phyloP scores from a whole-genome alignment of 1,284 basidiomycete genomes.

The Mycosarcoma maydis region DNA sequence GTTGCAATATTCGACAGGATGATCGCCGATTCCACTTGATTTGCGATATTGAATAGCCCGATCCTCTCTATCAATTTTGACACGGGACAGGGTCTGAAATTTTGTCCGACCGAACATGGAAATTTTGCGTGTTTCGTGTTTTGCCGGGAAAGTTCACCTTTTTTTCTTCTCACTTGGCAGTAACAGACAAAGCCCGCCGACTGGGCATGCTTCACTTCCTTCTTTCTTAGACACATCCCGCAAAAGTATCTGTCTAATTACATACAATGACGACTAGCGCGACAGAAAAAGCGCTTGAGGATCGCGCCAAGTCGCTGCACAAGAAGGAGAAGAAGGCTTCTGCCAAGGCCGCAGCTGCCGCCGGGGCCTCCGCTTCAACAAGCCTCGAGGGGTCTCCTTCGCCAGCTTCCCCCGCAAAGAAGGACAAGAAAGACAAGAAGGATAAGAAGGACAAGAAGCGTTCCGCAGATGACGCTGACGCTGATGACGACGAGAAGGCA shows the following conservation, averaged over 20 bases:
- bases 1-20: constrained; percentile 15
- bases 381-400: constrained; percentile 27
- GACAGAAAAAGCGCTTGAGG: constrained; percentile 47
- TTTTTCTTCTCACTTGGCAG: constrained; percentile 1
- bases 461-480: constrained; percentile 46
- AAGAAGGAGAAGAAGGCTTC: constrained; percentile 65
- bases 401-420: constrained; percentile 33
- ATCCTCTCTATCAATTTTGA: neutral
- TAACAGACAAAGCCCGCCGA: too few relatives aligned
- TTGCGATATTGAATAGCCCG: neutral
- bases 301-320: constrained; percentile 47
- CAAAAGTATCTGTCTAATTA: neutral
- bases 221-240: too few relatives aligned
- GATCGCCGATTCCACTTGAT: constrained; percentile 20
- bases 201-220: neutral
- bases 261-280: constrained; percentile 27
- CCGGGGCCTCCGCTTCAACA: constrained; percentile 24
- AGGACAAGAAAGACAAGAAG: constrained; percentile 56
- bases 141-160: too few relatives aligned
- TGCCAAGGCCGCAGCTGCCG: constrained; percentile 33
- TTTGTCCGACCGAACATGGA: constrained; percentile 17
- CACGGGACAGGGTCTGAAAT: constrained; percentile 32
- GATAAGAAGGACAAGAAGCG: constrained; percentile 62
- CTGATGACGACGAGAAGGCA: constrained; percentile 52
- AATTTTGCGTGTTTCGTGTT: neutral